Evolutionary conservation across 2,329 filamentous ascomycete species (phyloP).

Genomic region (Aspergillus phoenicis): DNA sequence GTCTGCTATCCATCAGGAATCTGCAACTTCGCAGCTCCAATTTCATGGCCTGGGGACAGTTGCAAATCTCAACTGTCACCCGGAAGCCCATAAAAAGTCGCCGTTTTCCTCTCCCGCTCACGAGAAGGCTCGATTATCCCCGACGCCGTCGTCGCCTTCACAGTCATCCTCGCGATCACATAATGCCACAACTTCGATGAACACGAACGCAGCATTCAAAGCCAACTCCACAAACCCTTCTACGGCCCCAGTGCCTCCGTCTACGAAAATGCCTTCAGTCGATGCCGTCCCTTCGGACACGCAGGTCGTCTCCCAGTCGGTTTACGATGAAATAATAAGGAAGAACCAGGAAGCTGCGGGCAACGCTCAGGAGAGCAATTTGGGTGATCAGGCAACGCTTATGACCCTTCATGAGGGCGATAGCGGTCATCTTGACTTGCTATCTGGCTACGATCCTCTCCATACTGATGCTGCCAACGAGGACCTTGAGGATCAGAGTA

Average conservation of each 20-base stretch:
- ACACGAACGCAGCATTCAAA: constrained; percentile 17
- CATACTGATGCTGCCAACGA: constrained; percentile 39
- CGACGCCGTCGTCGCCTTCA: constrained; percentile 13
- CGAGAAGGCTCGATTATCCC: constrained; percentile 14
- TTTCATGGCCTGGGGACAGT: constrained; percentile 15
- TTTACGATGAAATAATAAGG: constrained; percentile 44
- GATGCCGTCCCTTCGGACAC: constrained; percentile 45
- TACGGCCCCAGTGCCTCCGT: constrained; percentile 22
- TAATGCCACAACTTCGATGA: constrained; percentile 25
- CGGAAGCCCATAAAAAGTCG: constrained; percentile 6
- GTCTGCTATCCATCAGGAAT: constrained; percentile 28
- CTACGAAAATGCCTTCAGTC: constrained; percentile 37
- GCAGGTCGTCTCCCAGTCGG: constrained; percentile 49
- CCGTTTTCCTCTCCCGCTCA: constrained; percentile 11
- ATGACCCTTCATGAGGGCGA: constrained; percentile 46
- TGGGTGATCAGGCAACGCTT: constrained; percentile 38
- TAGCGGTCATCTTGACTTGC: constrained; percentile 47
- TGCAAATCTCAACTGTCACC: constrained; percentile 10
- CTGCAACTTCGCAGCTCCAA: constrained; percentile 31
- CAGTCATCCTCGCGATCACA: constrained; percentile 15
- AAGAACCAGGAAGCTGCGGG: constrained; percentile 38
- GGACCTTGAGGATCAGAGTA: constrained; percentile 50
- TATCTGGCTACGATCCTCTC: constrained; percentile 40
- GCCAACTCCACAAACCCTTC: constrained; percentile 15
- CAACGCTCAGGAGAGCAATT: constrained; percentile 25